phyloP scores from a whole-genome alignment of 305 asterid species.

The Plantago lanceolata region DNA sequence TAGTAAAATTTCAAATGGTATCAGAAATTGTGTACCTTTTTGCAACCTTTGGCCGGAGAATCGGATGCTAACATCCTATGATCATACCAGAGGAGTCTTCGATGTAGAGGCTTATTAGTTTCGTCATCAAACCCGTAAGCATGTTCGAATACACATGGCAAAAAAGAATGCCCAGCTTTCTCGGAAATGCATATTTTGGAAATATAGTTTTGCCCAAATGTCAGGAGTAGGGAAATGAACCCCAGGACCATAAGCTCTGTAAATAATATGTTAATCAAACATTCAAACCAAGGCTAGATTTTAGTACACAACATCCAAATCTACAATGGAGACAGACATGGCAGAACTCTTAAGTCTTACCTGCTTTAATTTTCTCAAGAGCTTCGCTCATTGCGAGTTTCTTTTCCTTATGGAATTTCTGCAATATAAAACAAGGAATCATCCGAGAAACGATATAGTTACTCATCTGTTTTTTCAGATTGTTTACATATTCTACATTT shows the following conservation, averaged over 20 bases:
- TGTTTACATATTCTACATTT: no score
- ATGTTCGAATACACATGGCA: slow-evolving; percentile 46
- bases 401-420: slow-evolving; percentile 63
- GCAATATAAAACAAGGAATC: slow-evolving; percentile 21
- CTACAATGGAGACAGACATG: not conserved
- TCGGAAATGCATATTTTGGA: slow-evolving; percentile 58
- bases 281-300: not conserved
- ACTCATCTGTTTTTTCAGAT: no score
- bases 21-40: slow-evolving; percentile 28
- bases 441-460: not conserved
- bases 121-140: not conserved
- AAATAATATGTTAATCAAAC: not conserved
- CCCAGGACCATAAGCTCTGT: slow-evolving; percentile 73
- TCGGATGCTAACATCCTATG: slow-evolving; percentile 52
- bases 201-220: slow-evolving; percentile 71
- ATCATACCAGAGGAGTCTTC: slow-evolving; percentile 64
- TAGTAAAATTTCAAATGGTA: not conserved
- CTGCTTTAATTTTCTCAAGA: slow-evolving; percentile 88
- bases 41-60: slow-evolving; percentile 40
- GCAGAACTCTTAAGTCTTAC: slow-evolving; percentile 36
- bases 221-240: slow-evolving; percentile 71
- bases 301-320: slow-evolving; percentile 4
- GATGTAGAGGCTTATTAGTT: slow-evolving; percentile 25
- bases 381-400: slow-evolving; percentile 78
- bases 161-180: slow-evolving; percentile 41